Conservation (phyloP, 169 alveolate genomes). For the Toxoplasma gondii region DNA sequence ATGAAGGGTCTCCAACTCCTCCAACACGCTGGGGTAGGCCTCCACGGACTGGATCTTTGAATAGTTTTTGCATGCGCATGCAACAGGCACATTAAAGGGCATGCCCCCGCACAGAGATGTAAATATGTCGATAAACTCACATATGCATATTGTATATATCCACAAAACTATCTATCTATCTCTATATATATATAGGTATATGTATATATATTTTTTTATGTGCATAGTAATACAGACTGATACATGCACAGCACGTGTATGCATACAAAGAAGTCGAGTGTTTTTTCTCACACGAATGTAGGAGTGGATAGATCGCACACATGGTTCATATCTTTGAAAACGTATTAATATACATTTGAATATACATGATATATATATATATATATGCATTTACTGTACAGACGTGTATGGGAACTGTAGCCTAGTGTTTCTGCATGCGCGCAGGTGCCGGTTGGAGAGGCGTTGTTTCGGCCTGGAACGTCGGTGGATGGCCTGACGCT, state of each 20-base stretch:
- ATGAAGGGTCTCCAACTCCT: constrained; percentile 34
- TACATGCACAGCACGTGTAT: too few species aligned
- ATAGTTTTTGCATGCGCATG: too few species aligned
- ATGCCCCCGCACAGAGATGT: too few species aligned
- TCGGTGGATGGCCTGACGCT: constrained; percentile 76
- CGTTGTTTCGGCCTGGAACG: constrained; percentile 80
- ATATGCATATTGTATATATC: too few species aligned
- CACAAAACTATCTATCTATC: not conserved
- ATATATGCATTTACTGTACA: not conserved
- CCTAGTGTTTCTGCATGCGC: not conserved
- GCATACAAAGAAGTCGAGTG: not conserved
- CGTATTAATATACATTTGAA: not conserved
- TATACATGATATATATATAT: too few species aligned
- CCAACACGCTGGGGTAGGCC: constrained; percentile 39
- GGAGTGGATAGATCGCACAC: too few species aligned
- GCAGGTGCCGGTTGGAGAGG: constrained; percentile 78
- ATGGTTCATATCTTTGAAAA: too few species aligned
- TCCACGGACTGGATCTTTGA: not conserved
- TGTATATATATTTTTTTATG: not conserved
- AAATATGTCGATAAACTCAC: too few species aligned
- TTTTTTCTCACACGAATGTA: not conserved
- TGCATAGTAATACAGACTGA: too few species aligned
- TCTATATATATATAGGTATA: not conserved
- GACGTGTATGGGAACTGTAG: not conserved
- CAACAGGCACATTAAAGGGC: too few species aligned